Conservation (phyloP, 2,329 filamentous ascomycete species). For the Ceratocystis cubensis region DNA sequence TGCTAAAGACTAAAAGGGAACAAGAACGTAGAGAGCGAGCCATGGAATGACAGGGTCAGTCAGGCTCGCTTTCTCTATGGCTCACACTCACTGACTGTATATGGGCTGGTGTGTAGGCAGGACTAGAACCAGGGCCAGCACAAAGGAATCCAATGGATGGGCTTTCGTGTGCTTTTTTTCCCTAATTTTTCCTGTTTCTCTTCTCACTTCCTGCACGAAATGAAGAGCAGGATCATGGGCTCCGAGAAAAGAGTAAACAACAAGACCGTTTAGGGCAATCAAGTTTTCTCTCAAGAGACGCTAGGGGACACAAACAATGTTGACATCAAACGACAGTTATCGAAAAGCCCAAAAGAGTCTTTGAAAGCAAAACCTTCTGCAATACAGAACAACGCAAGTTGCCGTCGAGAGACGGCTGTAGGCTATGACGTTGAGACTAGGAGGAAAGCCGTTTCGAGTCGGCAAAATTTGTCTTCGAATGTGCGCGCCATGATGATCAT, state of each 20-base stretch:
- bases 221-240: background rate
- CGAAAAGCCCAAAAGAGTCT: background rate
- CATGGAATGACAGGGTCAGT: background rate
- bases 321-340: background rate
- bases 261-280: background rate
- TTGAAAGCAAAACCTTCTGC: too few relatives aligned
- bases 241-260: conserved; percentile 7
- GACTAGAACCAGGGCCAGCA: background rate
- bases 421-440: background rate
- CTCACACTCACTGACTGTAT: conserved; percentile 3
- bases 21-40: background rate
- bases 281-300: conserved; percentile 2
- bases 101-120: conserved; percentile 4
- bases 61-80: too few relatives aligned
- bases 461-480: background rate
- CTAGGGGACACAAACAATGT: background rate
- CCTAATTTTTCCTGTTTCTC: background rate
- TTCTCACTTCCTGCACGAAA: background rate
- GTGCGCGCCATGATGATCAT: background rate
- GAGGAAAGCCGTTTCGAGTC: background rate
- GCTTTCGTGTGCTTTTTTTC: background rate
- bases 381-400: too few relatives aligned
- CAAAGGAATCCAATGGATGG: background rate
- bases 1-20: conserved; percentile 7
- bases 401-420: background rate